Conservation (phyloP, 805 yeast genomes). For the Lipomyces yamadae region DNA sequence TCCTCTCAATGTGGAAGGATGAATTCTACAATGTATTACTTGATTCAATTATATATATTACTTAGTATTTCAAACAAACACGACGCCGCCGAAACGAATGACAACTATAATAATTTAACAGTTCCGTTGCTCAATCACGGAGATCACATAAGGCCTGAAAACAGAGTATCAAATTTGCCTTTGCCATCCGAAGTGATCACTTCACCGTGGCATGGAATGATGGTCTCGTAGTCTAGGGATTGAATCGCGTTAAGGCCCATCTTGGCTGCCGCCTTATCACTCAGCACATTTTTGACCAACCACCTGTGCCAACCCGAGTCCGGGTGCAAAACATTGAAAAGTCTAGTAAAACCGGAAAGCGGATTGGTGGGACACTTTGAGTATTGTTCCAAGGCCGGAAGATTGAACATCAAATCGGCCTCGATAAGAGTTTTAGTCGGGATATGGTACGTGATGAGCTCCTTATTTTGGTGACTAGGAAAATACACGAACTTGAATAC, state of each 20-base stretch:
- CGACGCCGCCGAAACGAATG: no score
- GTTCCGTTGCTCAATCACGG: not conserved
- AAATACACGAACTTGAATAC: conserved; percentile 58
- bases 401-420: conserved; percentile 66
- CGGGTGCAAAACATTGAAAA: conserved; percentile 29
- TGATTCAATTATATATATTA: no score
- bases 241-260: conserved; percentile 38
- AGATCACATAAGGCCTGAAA: not conserved
- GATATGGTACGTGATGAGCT: conserved; percentile 57
- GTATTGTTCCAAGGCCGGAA: conserved; percentile 57
- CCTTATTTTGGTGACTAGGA: conserved; percentile 63
- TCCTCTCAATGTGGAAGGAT: no score
- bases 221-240: conserved; percentile 54
- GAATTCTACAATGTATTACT: no score
- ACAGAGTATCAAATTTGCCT: conserved; percentile 22
- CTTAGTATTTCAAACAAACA: not conserved
- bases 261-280: conserved; percentile 13
- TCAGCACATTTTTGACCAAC: conserved; percentile 7
- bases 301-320: conserved; percentile 23
- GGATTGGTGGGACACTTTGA: conserved; percentile 19
- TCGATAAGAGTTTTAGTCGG: conserved; percentile 56
- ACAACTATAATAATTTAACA: no score
- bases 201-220: conserved; percentile 66
- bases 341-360: conserved; percentile 10
- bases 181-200: conserved; percentile 53